Conservation (phyloP, 306 rosid genomes). For the Rosa persica region DNA sequence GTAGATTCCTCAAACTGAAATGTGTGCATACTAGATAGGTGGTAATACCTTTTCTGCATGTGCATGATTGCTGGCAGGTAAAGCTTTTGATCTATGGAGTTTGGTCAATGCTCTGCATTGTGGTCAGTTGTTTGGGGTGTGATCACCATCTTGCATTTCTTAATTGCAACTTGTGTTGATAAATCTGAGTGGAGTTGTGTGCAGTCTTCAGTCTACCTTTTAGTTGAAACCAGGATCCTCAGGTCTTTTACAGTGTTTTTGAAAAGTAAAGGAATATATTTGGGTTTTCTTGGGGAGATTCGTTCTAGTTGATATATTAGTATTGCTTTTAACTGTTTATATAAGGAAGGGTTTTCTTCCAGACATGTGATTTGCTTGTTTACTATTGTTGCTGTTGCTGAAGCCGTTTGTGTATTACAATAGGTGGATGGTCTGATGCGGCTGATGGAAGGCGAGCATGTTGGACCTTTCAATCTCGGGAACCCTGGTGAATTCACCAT, state of each 20-base stretch:
- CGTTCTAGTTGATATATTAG: neutral
- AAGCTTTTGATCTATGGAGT: neutral
- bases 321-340: neutral
- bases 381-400: neutral
- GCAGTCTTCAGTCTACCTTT: neutral
- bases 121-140: slow-evolving; percentile 1
- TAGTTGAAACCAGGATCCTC: neutral
- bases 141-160: neutral
- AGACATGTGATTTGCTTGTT: neutral
- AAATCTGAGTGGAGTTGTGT: neutral
- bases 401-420: slow-evolving; percentile 5
- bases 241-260: neutral
- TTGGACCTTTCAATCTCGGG: slow-evolving; percentile 97
- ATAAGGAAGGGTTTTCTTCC: neutral
- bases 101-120: neutral
- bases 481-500: slow-evolving; percentile 99
- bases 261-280: neutral
- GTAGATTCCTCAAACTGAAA: neutral
- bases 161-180: neutral
- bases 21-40: neutral
- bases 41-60: slow-evolving; percentile 14
- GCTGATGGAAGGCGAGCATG: slow-evolving; percentile 98
- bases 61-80: neutral
- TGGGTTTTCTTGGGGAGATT: neutral
- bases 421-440: slow-evolving; percentile 98